Conservation (phyloP, 495 filamentous ascomycete genomes). For the Neurospora pannonica region DNA sequence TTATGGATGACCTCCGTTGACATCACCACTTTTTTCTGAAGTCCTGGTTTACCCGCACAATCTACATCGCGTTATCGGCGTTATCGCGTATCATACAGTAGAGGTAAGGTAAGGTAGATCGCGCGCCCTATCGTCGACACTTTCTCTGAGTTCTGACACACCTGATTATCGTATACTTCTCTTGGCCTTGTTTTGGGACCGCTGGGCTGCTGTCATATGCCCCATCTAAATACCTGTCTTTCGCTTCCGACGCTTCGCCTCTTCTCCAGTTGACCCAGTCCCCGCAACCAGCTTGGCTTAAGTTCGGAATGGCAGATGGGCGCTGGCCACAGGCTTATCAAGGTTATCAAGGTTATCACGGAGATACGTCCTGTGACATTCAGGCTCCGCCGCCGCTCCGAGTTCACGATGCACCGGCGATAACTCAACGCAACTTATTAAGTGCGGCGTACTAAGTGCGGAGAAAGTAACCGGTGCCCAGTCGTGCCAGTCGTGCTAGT, state of each 20-base stretch:
- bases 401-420: background rate
- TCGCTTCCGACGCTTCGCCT: background rate
- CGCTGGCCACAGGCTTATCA: too few species aligned
- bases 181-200: background rate
- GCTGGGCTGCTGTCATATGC: background rate
- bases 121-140: background rate
- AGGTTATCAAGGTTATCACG: background rate
- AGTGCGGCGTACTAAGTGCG: background rate
- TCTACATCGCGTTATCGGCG: too few species aligned
- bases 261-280: background rate
- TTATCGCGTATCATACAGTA: too few species aligned
- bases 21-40: background rate
- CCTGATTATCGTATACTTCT: background rate
- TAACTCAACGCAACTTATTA: background rate
- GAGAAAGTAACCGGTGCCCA: background rate
- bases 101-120: too few species aligned
- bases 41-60: too few species aligned
- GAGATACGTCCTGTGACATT: background rate
- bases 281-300: background rate
- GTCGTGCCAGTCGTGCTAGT: background rate
- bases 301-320: background rate
- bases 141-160: background rate
- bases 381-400: background rate
- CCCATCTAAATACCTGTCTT: background rate
- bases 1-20: background rate